Evolutionary conservation across 2,329 filamentous ascomycete species (phyloP).

Genomic region (Cladosporium sp.): DNA sequence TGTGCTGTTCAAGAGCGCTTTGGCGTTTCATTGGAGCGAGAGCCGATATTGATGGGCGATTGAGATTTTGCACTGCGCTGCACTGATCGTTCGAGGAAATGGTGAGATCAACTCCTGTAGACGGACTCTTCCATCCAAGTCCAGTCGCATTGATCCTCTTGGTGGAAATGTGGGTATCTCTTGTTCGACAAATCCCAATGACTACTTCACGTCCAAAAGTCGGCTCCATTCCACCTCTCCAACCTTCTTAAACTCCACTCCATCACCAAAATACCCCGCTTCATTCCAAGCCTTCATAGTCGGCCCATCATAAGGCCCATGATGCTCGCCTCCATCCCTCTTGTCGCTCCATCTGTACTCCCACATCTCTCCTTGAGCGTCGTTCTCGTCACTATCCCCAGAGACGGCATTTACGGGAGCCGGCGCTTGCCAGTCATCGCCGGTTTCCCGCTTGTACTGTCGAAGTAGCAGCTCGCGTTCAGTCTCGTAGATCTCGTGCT

Average conservation of each 20-base stretch:
- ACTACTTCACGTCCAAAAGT: conserved; percentile 33
- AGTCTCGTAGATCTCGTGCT: conserved; percentile 86
- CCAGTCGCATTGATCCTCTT: not conserved
- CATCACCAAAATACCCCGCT: conserved; percentile 88
- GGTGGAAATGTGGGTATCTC: too few species aligned
- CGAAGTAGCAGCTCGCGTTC: conserved; percentile 80
- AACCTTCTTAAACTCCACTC: conserved; percentile 58
- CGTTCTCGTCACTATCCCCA: not conserved
- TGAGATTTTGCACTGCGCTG: too few species aligned
- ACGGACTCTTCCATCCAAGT: too few species aligned
- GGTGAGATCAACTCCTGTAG: too few species aligned
- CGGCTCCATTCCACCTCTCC: conserved; percentile 42
- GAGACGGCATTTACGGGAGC: conserved; percentile 22
- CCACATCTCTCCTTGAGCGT: conserved; percentile 55
- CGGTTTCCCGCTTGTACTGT: conserved; percentile 79
- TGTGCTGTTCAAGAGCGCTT: not conserved
- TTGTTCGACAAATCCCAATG: not conserved
- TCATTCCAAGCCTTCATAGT: conserved; percentile 91
- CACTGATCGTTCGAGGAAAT: too few species aligned
- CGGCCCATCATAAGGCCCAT: conserved; percentile 80
- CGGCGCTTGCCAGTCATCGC: conserved; percentile 70
- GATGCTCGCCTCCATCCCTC: conserved; percentile 69
- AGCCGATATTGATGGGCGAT: not conserved
- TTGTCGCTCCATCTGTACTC: conserved; percentile 92
- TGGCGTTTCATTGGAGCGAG: not conserved